Conservation (phyloP, 208 protist species). For the Acanthamoeba castellanii region DNA sequence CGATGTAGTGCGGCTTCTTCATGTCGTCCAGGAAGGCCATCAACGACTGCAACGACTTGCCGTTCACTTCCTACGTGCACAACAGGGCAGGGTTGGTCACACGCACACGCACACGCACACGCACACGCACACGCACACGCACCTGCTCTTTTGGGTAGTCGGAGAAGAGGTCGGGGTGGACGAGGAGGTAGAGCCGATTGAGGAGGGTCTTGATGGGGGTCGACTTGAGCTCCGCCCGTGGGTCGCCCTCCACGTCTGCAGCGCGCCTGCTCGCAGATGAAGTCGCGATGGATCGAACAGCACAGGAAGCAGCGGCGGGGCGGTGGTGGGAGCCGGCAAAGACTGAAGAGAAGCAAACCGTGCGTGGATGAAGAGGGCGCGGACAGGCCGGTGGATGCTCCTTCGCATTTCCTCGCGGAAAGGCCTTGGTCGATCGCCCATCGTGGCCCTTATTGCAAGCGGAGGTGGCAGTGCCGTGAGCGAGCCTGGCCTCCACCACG, state of each 20-base stretch:
- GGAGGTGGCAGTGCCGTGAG: too few relatives aligned
- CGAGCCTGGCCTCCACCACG: too few relatives aligned
- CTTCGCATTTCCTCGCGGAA: too few relatives aligned
- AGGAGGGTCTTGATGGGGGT: slow-evolving; percentile 55
- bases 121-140: not conserved
- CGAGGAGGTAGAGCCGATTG: slow-evolving; percentile 52
- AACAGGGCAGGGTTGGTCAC: too few relatives aligned
- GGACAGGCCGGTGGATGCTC: too few relatives aligned
- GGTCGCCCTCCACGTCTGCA: not conserved
- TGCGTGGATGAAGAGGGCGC: too few relatives aligned
- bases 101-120: not conserved
- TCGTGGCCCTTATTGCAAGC: too few relatives aligned
- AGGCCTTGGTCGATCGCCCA: too few relatives aligned
- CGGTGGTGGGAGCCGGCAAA: too few relatives aligned
- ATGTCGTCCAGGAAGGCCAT: slow-evolving; percentile 48
- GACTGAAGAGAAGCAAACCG: too few relatives aligned
- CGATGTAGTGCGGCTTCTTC: not conserved
- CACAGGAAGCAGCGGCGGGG: too few relatives aligned
- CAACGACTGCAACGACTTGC: slow-evolving; percentile 48
- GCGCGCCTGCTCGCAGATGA: not conserved
- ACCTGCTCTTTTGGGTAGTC: slow-evolving; percentile 59
- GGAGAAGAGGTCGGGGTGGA: slow-evolving; percentile 56
- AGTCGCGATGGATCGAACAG: not conserved
- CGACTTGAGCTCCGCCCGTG: not conserved
- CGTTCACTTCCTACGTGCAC: slow-evolving; percentile 16